Evolutionary conservation across 129 eudicot species (phyloP).

Genomic region (Apium graveolens): DNA sequence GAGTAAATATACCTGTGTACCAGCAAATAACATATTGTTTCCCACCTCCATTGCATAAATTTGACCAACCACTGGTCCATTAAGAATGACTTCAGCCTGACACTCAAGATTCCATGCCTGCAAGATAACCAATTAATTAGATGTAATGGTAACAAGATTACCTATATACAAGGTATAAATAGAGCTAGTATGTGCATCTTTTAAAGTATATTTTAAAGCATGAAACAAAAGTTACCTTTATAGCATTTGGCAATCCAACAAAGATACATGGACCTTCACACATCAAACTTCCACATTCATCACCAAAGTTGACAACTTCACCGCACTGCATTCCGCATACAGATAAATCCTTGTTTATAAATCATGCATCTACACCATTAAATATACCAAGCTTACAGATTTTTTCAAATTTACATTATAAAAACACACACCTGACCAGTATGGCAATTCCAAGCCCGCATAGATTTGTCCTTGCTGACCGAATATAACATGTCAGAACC

Average conservation of each 20-base stretch:
- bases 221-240: constrained; percentile 34
- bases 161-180: not conserved
- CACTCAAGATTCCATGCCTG: constrained; percentile 60
- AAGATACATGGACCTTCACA: constrained; percentile 66
- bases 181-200: too few species aligned
- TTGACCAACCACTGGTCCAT: constrained; percentile 35
- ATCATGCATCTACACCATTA: not conserved
- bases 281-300: constrained; percentile 41
- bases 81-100: constrained; percentile 33
- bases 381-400: not conserved
- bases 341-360: not conserved
- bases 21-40: constrained; percentile 51
- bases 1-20: constrained; percentile 43
- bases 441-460: constrained; percentile 68
- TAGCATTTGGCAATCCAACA: constrained; percentile 47
- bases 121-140: not conserved
- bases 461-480: constrained; percentile 44
- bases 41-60: constrained; percentile 42
- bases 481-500: constrained; percentile 48
- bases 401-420: not conserved
- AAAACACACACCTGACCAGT: constrained; percentile 52
- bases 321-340: constrained; percentile 34
- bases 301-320: constrained; percentile 24
- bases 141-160: not conserved
- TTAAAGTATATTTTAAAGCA: not conserved